Evolutionary conservation across 2,329 filamentous ascomycete species (phyloP).

Genomic region (Teratosphaeria viscida): DNA sequence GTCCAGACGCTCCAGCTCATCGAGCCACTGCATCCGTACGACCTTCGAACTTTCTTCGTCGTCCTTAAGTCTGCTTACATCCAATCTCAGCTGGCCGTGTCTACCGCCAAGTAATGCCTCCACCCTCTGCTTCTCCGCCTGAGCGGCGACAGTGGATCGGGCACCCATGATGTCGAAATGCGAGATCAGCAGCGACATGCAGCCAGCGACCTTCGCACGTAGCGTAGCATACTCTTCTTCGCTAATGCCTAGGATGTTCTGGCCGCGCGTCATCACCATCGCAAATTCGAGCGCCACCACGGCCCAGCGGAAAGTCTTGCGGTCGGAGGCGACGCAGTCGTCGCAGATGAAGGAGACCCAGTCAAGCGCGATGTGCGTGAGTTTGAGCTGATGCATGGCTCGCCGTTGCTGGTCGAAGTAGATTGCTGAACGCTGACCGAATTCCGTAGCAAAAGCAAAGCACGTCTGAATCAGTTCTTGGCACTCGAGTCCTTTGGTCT

Average conservation of each 20-base stretch:
- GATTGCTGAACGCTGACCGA: slow-evolving; percentile 84
- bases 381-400: slow-evolving; percentile 93
- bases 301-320: slow-evolving; percentile 95
- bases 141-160: slow-evolving; percentile 81
- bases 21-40: slow-evolving; percentile 65
- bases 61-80: slow-evolving; percentile 61
- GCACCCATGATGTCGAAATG: slow-evolving; percentile 99
- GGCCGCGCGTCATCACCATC: slow-evolving; percentile 91
- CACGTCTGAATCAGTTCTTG: slow-evolving; percentile 96
- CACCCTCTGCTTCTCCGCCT: slow-evolving; percentile 81
- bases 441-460: slow-evolving; percentile 98
- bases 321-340: slow-evolving; percentile 85
- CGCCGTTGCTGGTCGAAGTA: slow-evolving; percentile 94
- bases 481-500: slow-evolving; percentile 70
- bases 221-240: slow-evolving; percentile 78
- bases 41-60: slow-evolving; percentile 76
- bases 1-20: slow-evolving; percentile 66
- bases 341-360: slow-evolving; percentile 98
- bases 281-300: slow-evolving; percentile 91
- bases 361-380: slow-evolving; percentile 85
- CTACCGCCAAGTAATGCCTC: slow-evolving; percentile 70
- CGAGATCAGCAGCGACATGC: slow-evolving; percentile 93
- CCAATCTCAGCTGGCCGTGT: slow-evolving; percentile 49
- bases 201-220: slow-evolving; percentile 82
- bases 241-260: slow-evolving; percentile 82